A percentile compares a stretch with the other conserved stretches of the same genome.
Evolutionary conservation across 441 rosid genomes (phyloP).

Genomic region (Flueggea neowawraea): DNA sequence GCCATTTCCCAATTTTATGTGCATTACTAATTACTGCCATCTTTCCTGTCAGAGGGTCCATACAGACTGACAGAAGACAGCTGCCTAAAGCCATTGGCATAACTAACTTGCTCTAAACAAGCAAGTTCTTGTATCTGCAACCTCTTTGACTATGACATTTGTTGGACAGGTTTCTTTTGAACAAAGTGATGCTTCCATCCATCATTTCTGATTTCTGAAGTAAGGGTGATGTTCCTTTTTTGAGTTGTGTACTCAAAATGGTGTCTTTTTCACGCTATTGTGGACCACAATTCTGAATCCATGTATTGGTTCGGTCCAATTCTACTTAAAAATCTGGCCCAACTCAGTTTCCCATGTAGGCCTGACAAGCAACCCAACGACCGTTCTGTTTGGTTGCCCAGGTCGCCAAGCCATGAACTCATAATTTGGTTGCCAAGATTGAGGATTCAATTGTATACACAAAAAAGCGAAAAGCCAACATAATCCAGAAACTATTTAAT

Average conservation of each 20-base stretch:
- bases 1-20: background rate
- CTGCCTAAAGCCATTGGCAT: background rate
- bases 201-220: conserved; percentile 12
- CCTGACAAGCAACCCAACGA: no score
- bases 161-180: conserved; percentile 18
- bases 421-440: no score
- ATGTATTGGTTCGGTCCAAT: no score
- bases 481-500: background rate
- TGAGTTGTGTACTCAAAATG: background rate
- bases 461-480: background rate
- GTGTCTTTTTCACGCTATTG: no score
- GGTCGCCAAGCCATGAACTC: no score
- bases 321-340: background rate
- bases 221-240: conserved; percentile 13
- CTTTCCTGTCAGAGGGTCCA: background rate
- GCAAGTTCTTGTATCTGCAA: conserved; percentile 4
- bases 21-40: background rate
- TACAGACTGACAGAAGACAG: conserved; percentile 2
- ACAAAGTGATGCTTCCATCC: conserved; percentile 23
- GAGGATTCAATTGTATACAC: no score
- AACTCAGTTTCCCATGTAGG: background rate
- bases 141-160: conserved; percentile 9
- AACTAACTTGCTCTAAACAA: conserved; percentile 6
- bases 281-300: no score
- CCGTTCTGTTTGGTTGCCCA: no score